A percentile compares a stretch with the other conserved stretches of the same genome.
phyloP scores from a whole-genome alignment of 306 rosid species.

The Ammopiptanthus mongolicus region DNA sequence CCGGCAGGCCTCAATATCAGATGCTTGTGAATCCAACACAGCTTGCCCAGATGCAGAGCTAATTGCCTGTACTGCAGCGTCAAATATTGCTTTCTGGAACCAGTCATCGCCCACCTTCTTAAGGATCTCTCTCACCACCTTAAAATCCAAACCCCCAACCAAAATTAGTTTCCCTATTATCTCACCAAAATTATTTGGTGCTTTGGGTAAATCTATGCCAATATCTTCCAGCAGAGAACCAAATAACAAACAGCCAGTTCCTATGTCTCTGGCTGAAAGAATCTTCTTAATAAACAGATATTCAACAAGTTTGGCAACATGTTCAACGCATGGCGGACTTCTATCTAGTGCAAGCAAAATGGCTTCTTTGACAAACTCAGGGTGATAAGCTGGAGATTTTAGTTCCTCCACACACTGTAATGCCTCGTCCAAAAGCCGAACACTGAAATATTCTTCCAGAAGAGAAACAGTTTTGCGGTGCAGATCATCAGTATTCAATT shows the following conservation, averaged over 20 bases:
- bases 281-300: constrained; percentile 48
- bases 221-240: constrained; percentile 63
- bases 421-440: constrained; percentile 80
- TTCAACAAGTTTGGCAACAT: constrained; percentile 61
- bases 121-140: constrained; percentile 62
- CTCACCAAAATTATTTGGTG: constrained; percentile 82
- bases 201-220: constrained; percentile 76
- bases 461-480: constrained; percentile 57
- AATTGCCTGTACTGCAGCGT: constrained; percentile 37
- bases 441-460: constrained; percentile 72
- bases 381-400: constrained; percentile 61
- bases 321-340: constrained; percentile 63
- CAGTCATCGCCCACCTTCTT: constrained; percentile 57
- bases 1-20: constrained; percentile 83
- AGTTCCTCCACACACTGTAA: constrained; percentile 87
- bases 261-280: constrained; percentile 49
- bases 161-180: constrained; percentile 59
- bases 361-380: constrained; percentile 92
- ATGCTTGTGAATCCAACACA: constrained; percentile 64
- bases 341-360: constrained; percentile 70
- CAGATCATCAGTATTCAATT: constrained; percentile 42
- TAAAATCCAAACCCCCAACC: constrained; percentile 64
- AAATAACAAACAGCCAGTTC: constrained; percentile 73
- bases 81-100: constrained; percentile 54
- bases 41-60: constrained; percentile 56